A percentile compares a stretch with the other conserved stretches of the same genome.
Evolutionary conservation across 108 stramenopile species (phyloP).

Genomic region (Skeletonema costatum): DNA sequence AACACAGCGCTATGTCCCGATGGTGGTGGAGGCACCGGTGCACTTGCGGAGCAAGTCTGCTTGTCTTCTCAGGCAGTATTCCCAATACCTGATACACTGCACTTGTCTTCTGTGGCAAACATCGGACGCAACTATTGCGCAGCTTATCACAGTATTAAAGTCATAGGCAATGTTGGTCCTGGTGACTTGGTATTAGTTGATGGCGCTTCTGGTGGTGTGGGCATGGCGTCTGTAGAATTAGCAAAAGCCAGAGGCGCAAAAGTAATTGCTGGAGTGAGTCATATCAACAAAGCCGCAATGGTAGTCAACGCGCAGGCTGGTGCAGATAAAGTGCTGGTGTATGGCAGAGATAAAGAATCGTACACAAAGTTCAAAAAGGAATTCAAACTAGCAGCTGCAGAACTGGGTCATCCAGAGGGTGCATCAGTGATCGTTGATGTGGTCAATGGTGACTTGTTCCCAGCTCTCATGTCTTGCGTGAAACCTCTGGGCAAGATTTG

Average conservation of each 20-base stretch:
- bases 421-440: conserved; percentile 73
- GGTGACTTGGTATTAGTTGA: conserved; percentile 64
- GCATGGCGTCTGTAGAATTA: conserved; percentile 78
- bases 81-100: conserved; percentile 49
- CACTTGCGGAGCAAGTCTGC: conserved; percentile 53
- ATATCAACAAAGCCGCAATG: conserved; percentile 36
- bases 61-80: conserved; percentile 48
- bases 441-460: conserved; percentile 70
- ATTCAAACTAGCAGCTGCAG: conserved; percentile 29
- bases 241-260: conserved; percentile 73
- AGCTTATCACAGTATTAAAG: conserved; percentile 68
- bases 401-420: conserved; percentile 60
- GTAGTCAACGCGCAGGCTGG: conserved; percentile 39
- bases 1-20: conserved; percentile 49
- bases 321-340: conserved; percentile 64
- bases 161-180: conserved; percentile 54
- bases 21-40: conserved; percentile 60
- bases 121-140: conserved; percentile 74
- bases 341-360: conserved; percentile 52
- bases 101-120: conserved; percentile 56
- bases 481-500: conserved; percentile 68
- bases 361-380: conserved; percentile 58
- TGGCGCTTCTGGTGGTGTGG: conserved; percentile 77
- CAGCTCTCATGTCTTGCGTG: conserved; percentile 57
- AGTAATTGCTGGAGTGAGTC: conserved; percentile 74